These are phyloP conservation scores for Drosera capensis DNA, from an alignment of 148 eudicot species.

Conservation along the genomic window DNA sequence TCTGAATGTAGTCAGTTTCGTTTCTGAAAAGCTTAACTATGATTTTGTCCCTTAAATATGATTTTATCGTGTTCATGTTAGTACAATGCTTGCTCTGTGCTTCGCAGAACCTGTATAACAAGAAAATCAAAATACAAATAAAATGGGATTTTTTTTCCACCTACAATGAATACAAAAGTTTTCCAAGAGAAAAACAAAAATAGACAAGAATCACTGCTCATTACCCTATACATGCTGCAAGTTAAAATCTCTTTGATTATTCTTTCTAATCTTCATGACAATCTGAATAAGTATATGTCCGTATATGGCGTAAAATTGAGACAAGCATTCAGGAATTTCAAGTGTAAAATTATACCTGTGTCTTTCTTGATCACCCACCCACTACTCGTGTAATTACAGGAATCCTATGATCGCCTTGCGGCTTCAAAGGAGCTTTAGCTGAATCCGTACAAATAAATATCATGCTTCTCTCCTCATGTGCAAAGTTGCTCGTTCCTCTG, in stretches of 20 bases:
- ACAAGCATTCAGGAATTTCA: not conserved
- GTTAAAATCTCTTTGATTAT: not conserved
- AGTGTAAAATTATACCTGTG: conserved; percentile 17
- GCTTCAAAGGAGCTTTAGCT: conserved; percentile 51
- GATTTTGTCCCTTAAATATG: too few species aligned
- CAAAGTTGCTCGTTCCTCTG: conserved; percentile 15
- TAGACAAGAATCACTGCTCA: not conserved
- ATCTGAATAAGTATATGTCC: not conserved
- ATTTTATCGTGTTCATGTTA: too few species aligned
- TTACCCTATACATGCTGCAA: not conserved
- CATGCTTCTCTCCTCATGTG: conserved; percentile 7
- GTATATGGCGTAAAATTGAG: not conserved
- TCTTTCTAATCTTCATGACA: not conserved
- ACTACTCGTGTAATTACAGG: conserved; percentile 38
- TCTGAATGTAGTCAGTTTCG: too few species aligned
- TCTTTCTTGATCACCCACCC: conserved; percentile 10
- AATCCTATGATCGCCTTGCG: conserved; percentile 74
- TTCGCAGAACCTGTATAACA: too few species aligned
- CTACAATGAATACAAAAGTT: too few species aligned
- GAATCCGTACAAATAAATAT: conserved; percentile 8
- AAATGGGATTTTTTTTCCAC: too few species aligned
- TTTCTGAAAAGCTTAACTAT: too few species aligned
- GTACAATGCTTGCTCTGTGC: too few species aligned
- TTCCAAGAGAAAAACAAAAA: not conserved
- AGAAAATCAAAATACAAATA: too few species aligned